Percentiles rank a stretch among this genome's conserved stretches.
Conservation (phyloP, 495 filamentous ascomycete genomes). For the Elaphomyces granulatus region DNA sequence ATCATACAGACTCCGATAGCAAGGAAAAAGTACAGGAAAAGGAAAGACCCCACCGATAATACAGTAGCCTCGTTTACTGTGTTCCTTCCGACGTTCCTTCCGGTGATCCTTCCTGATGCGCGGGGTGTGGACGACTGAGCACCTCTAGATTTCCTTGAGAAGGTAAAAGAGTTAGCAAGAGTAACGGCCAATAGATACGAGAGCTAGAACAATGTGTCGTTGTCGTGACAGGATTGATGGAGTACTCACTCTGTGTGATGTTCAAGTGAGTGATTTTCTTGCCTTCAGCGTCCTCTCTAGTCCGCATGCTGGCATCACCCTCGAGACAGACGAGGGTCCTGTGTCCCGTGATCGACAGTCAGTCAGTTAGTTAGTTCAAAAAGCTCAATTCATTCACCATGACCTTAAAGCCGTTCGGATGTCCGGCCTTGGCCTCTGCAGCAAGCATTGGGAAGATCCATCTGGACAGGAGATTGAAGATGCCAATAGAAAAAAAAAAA, state of each 20-base stretch:
- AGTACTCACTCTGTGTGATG: constrained; percentile 56
- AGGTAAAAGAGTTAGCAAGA: not conserved
- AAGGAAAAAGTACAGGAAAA: no score
- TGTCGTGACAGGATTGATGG: not conserved
- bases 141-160: constrained; percentile 45
- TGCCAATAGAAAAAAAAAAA: no score
- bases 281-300: constrained; percentile 50
- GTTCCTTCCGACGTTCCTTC: not conserved
- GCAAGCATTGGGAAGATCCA: no score
- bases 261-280: constrained; percentile 40
- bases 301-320: constrained; percentile 49
- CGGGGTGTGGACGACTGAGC: constrained; percentile 30
- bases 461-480: no score
- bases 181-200: not conserved
- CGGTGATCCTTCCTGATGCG: not conserved
- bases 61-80: not conserved
- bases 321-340: constrained; percentile 61
- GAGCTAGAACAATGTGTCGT: not conserved
- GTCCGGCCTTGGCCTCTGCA: no score
- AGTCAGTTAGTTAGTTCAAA: not conserved
- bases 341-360: constrained; percentile 2
- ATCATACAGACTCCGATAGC: no score
- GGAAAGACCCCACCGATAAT: no score
- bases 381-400: not conserved
- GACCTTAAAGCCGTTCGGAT: no score